Evolutionary conservation across 2,329 filamentous ascomycete genomes (phyloP).

Genomic region (Cordyceps militaris): DNA sequence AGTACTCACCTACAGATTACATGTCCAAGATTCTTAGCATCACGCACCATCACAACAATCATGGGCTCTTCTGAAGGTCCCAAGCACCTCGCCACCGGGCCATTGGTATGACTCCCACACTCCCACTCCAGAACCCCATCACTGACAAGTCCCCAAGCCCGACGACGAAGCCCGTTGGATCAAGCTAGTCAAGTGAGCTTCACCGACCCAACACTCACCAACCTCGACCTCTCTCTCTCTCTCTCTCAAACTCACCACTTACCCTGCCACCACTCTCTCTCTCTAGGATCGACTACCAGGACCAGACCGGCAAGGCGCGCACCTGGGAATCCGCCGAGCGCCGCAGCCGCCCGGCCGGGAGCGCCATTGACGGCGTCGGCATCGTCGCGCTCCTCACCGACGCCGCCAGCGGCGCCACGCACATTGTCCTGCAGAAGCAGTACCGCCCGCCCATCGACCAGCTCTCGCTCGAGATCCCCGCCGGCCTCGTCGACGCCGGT

Average conservation of each 20-base stretch:
- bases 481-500: slow-evolving; percentile 55
- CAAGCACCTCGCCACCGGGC: slow-evolving; percentile 37
- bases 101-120: slow-evolving; percentile 31
- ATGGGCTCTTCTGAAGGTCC: slow-evolving; percentile 36
- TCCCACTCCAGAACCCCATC: not conserved
- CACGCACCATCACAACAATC: not conserved
- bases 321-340: slow-evolving; percentile 69
- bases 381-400: slow-evolving; percentile 62
- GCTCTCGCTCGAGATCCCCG: slow-evolving; percentile 57
- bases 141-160: slow-evolving; percentile 27
- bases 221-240: not conserved
- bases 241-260: not conserved
- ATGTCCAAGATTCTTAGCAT: not conserved
- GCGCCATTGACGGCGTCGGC: slow-evolving; percentile 64
- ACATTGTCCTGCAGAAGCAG: slow-evolving; percentile 60
- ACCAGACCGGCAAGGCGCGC: slow-evolving; percentile 50
- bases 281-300: slow-evolving; percentile 53
- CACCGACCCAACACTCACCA: not conserved
- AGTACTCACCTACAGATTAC: too few species aligned
- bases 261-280: not conserved
- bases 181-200: slow-evolving; percentile 47
- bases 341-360: slow-evolving; percentile 54
- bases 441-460: slow-evolving; percentile 56
- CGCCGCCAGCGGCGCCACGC: slow-evolving; percentile 32
- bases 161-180: slow-evolving; percentile 52